Evolutionary conservation across 805 yeast genomes (phyloP).

Genomic region (Brettanomyces anomalus): DNA sequence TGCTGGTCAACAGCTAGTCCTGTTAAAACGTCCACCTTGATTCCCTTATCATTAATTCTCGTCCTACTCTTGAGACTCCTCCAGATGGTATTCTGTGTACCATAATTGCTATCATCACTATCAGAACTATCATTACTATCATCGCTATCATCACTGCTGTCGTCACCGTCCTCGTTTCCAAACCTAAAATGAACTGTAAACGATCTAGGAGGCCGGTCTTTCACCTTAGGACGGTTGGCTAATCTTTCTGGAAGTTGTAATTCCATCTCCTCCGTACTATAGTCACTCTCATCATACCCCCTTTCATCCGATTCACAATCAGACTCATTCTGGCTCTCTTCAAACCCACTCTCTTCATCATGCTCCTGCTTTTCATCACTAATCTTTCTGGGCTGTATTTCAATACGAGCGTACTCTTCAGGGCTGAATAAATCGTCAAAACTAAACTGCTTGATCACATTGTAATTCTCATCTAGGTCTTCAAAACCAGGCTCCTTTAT

Average conservation of each 20-base stretch:
- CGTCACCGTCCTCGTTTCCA: conserved; percentile 7
- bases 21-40: conserved; percentile 11
- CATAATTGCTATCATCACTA: neutral
- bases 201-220: conserved; percentile 26
- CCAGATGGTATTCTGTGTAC: neutral
- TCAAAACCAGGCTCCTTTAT: conserved; percentile 35
- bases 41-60: conserved; percentile 3
- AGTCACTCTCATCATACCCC: conserved; percentile 2
- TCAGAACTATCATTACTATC: neutral
- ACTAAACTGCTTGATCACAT: conserved; percentile 17
- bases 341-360: neutral
- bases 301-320: conserved; percentile 7
- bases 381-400: conserved; percentile 14
- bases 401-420: conserved; percentile 17
- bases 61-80: neutral
- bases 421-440: conserved; percentile 19
- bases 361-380: conserved; percentile 10
- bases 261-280: too few relatives aligned
- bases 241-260: conserved; percentile 14
- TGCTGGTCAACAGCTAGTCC: conserved; percentile 10
- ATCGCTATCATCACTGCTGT: conserved; percentile 3
- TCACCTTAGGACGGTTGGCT: conserved; percentile 15
- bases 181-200: conserved; percentile 21
- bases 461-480: conserved; percentile 27
- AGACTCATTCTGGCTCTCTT: conserved; percentile 2